These are phyloP conservation scores for Xylariaceae sp. DNA, from an alignment of 2,329 filamentous ascomycete genomes.

Conservation along the genomic window DNA sequence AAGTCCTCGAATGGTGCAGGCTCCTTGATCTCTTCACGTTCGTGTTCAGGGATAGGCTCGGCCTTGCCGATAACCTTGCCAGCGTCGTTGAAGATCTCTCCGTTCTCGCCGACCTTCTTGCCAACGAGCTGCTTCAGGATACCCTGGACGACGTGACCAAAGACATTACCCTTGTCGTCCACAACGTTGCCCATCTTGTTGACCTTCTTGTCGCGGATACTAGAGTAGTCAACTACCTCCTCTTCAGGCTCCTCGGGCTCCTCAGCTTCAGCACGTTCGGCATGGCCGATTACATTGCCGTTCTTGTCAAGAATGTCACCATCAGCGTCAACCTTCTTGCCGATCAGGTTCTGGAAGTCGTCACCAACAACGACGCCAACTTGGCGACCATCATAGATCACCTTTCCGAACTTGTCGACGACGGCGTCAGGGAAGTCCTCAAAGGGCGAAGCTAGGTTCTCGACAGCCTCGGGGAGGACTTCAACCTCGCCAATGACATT, in stretches of 20 bases:
- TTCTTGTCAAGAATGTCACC: conserved; percentile 42
- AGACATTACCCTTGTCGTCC: conserved; percentile 53
- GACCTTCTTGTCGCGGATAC: conserved; percentile 57
- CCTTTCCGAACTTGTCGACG: conserved; percentile 42
- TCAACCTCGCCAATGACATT: conserved; percentile 44
- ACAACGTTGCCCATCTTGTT: conserved; percentile 64
- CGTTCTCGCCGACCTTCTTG: conserved; percentile 65
- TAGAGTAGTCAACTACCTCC: conserved; percentile 48
- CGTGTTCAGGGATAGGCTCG: conserved; percentile 62
- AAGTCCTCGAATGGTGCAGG: conserved; percentile 61
- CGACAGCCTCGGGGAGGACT: conserved; percentile 42
- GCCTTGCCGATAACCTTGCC: conserved; percentile 70
- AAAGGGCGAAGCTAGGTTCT: conserved; percentile 40
- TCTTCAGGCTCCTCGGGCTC: conserved; percentile 38
- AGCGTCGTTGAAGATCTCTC: conserved; percentile 71
- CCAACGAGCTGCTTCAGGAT: conserved; percentile 65
- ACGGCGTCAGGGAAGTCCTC: conserved; percentile 42
- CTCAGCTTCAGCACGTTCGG: conserved; percentile 39
- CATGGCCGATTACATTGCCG: conserved; percentile 40
- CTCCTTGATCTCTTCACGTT: conserved; percentile 52
- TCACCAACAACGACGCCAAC: conserved; percentile 44
- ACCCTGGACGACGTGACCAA: conserved; percentile 67
- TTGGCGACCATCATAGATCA: conserved; percentile 42
- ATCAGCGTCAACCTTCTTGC: conserved; percentile 41
- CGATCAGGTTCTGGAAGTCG: conserved; percentile 39